A percentile compares a stretch with the other conserved stretches of the same genome.
Evolutionary conservation across 2,329 filamentous ascomycete species (phyloP).

Genomic region (Aspergillus sojae): DNA sequence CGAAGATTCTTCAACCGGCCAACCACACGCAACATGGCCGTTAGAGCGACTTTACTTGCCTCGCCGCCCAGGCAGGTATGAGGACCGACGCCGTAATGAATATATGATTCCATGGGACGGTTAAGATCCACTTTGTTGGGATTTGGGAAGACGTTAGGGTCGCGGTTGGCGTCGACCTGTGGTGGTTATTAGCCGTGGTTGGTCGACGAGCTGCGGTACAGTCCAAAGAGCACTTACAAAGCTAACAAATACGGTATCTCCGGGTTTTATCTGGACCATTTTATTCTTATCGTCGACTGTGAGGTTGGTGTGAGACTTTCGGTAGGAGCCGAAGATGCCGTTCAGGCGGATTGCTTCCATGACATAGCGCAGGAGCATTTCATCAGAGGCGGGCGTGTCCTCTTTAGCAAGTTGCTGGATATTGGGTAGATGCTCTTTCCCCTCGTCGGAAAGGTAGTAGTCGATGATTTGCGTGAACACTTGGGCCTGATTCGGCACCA

Average conservation of each 20-base stretch:
- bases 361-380: conserved; percentile 67
- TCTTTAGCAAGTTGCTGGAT: conserved; percentile 64
- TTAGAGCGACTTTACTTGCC: conserved; percentile 63
- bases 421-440: conserved; percentile 59
- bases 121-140: conserved; percentile 64
- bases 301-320: conserved; percentile 53
- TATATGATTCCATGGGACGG: conserved; percentile 65
- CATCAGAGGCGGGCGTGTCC: conserved; percentile 60
- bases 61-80: conserved; percentile 65
- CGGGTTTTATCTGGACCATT: conserved; percentile 55
- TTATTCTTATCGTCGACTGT: conserved; percentile 56
- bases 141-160: conserved; percentile 62
- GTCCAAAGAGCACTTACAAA: conserved; percentile 58
- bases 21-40: conserved; percentile 68
- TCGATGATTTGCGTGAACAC: conserved; percentile 74
- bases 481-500: conserved; percentile 72
- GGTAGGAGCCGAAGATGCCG: conserved; percentile 64
- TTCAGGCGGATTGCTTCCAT: conserved; percentile 73
- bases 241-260: conserved; percentile 65
- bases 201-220: conserved; percentile 59
- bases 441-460: conserved; percentile 67
- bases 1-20: conserved; percentile 64
- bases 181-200: conserved; percentile 30
- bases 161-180: conserved; percentile 54
- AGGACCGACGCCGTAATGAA: conserved; percentile 65